These are phyloP conservation scores for Cladosporium austrohemisphaericum DNA, from an alignment of 2,329 filamentous ascomycete genomes.

Conservation along the genomic window DNA sequence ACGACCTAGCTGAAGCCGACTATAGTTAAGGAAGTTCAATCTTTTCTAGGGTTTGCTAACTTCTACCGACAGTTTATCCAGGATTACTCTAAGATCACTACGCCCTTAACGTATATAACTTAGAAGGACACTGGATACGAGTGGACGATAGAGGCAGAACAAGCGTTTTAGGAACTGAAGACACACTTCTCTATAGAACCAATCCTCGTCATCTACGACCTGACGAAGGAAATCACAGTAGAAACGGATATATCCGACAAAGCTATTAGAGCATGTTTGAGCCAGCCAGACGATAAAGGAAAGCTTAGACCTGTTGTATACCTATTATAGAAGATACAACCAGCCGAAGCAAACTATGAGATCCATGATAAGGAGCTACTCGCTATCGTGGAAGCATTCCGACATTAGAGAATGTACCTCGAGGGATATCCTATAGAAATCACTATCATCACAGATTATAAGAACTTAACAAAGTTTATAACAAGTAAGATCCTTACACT, in stretches of 20 bases:
- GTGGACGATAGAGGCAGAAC: background rate
- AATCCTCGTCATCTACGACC: background rate
- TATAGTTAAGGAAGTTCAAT: background rate
- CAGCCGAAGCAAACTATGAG: slow-evolving; percentile 16
- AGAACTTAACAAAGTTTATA: slow-evolving; percentile 19
- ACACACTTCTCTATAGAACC: background rate
- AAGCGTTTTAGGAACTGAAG: background rate
- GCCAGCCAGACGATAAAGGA: slow-evolving; percentile 7
- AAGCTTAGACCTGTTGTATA: slow-evolving; percentile 19
- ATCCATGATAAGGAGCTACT: slow-evolving; percentile 20
- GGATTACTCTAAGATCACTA: background rate
- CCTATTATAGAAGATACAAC: slow-evolving; percentile 18
- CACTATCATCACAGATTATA: slow-evolving; percentile 17
- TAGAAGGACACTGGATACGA: background rate
- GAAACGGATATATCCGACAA: background rate
- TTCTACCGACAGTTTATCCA: slow-evolving; percentile 3
- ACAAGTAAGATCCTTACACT: slow-evolving; percentile 17
- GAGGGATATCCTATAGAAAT: slow-evolving; percentile 15
- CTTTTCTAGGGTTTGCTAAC: slow-evolving; percentile 1
- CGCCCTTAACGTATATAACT: background rate
- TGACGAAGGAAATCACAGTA: background rate
- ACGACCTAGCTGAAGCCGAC: background rate
- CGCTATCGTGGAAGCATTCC: slow-evolving; percentile 16
- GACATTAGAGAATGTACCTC: slow-evolving; percentile 19
- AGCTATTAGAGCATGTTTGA: slow-evolving; percentile 11